Evolutionary conservation across 169 alveolate genomes (phyloP).

Genomic region (Plasmodium cynomolgi): DNA sequence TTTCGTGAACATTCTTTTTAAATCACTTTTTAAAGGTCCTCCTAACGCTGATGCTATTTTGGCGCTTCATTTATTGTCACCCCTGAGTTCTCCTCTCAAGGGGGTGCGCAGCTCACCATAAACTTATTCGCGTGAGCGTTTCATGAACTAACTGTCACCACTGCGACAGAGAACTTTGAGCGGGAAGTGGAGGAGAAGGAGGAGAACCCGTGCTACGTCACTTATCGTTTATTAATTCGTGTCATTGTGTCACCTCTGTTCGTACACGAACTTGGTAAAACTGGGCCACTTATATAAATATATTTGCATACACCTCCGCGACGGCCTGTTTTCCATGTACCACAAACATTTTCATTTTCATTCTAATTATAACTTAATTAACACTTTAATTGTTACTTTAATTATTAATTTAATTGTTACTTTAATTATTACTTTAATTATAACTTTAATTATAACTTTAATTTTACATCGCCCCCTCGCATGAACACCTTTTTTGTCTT

Average conservation of each 20-base stretch:
- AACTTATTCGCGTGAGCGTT: not conserved
- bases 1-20: not conserved
- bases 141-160: not conserved
- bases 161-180: not conserved
- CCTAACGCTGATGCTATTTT: not conserved
- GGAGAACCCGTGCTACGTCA: not conserved
- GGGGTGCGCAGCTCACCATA: not conserved
- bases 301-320: not conserved
- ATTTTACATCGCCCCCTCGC: not conserved
- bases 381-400: not conserved
- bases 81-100: not conserved
- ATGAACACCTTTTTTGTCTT: not conserved
- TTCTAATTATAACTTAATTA: not conserved
- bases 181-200: not conserved
- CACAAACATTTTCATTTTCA: not conserved
- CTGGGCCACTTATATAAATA: not conserved
- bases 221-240: not conserved
- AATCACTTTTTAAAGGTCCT: not conserved
- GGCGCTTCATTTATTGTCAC: not conserved
- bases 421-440: too few species aligned
- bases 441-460: not conserved
- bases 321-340: not conserved
- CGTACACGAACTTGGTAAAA: not conserved
- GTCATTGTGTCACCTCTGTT: not conserved
- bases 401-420: too few species aligned